These are phyloP conservation scores for Thermoascus crustaceus DNA, from an alignment of 2,329 filamentous ascomycete species.

Conservation along the genomic window DNA sequence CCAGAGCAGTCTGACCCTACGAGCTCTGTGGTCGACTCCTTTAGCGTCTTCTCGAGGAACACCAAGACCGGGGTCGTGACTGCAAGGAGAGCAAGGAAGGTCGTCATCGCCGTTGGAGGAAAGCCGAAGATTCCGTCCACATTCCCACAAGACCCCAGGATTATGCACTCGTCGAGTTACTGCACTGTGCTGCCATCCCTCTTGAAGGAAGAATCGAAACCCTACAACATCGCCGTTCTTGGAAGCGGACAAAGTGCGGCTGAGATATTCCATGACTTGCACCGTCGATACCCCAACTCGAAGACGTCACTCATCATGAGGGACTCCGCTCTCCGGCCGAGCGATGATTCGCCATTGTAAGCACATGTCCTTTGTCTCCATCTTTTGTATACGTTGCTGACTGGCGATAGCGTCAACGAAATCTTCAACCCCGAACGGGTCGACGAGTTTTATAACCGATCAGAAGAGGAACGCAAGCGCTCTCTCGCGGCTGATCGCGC, in stretches of 20 bases:
- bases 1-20: constrained; percentile 46
- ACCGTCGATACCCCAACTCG: constrained; percentile 72
- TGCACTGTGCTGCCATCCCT: constrained; percentile 38
- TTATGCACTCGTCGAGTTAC: constrained; percentile 88
- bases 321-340: constrained; percentile 73
- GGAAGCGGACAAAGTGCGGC: constrained; percentile 88
- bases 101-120: constrained; percentile 59
- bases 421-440: constrained; percentile 88
- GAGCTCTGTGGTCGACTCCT: constrained; percentile 51
- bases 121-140: constrained; percentile 61
- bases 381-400: constrained; percentile 3
- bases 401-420: constrained; percentile 66
- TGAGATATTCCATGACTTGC: constrained; percentile 88
- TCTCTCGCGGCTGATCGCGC: constrained; percentile 62
- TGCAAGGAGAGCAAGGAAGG: constrained; percentile 38
- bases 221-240: constrained; percentile 72
- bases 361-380: constrained; percentile 20
- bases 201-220: constrained; percentile 29
- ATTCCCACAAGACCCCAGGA: constrained; percentile 60
- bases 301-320: constrained; percentile 72
- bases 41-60: constrained; percentile 60
- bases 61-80: constrained; percentile 37
- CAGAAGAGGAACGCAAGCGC: constrained; percentile 53
- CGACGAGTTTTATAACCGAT: constrained; percentile 64
- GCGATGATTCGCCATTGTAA: constrained; percentile 93